A percentile compares a stretch with the other conserved stretches of the same genome.
These are phyloP conservation scores for Pistacia integerrima DNA, from an alignment of 345 rosid genomes.

Conservation along the genomic window DNA sequence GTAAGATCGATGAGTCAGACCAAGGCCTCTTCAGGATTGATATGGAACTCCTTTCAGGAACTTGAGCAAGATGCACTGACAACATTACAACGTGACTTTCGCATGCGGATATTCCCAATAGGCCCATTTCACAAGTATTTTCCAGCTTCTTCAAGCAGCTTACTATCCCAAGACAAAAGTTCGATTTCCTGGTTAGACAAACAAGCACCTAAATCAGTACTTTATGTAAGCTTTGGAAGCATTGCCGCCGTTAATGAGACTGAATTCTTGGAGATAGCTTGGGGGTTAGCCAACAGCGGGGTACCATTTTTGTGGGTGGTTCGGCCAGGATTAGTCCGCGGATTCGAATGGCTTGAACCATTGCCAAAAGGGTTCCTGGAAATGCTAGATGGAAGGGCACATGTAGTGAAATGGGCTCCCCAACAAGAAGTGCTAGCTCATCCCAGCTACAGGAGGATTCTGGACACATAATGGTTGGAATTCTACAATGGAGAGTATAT, in stretches of 20 bases:
- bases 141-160: constrained; percentile 15
- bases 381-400: constrained; percentile 39
- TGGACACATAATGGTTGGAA: constrained; percentile 82
- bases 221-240: constrained; percentile 71
- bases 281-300: constrained; percentile 48
- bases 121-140: neutral
- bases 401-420: constrained; percentile 68
- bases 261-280: constrained; percentile 53
- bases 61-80: constrained; percentile 3
- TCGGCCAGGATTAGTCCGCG: constrained; percentile 40
- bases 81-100: neutral
- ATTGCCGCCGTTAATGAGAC: constrained; percentile 36
- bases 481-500: constrained; percentile 62
- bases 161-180: constrained; percentile 25
- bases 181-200: constrained; percentile 47
- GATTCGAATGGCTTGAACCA: constrained; percentile 35
- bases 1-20: neutral
- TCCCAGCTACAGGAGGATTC: constrained; percentile 52
- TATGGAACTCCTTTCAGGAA: constrained; percentile 43
- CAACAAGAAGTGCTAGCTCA: constrained; percentile 64
- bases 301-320: constrained; percentile 72
- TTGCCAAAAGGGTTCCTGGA: constrained; percentile 50
- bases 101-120: too few species aligned
- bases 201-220: constrained; percentile 43
- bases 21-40: constrained; percentile 47